Evolutionary conservation across 495 filamentous ascomycete species (phyloP).

Genomic region (Tuber indicum): DNA sequence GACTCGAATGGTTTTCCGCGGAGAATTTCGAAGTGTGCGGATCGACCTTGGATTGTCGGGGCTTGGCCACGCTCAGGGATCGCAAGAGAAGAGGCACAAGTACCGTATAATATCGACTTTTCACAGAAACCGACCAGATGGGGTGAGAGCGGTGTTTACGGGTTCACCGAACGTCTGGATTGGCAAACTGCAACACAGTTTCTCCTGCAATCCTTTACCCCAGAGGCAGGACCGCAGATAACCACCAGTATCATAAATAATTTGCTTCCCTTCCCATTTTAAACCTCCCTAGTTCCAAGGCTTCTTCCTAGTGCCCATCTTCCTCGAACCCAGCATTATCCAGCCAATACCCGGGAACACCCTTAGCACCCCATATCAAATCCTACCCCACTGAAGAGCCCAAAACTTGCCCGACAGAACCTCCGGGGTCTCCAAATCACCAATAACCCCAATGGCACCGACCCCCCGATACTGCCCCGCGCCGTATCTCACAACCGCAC

Average conservation of each 20-base stretch:
- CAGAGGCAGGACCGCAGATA: slow-evolving; percentile 71
- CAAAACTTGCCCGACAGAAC: slow-evolving; percentile 79
- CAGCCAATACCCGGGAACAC: slow-evolving; percentile 85
- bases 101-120: slow-evolving; percentile 70
- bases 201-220: slow-evolving; percentile 68
- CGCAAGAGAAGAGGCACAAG: slow-evolving; percentile 66
- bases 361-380: slow-evolving; percentile 77
- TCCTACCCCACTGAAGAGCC: slow-evolving; percentile 70
- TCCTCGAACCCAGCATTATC: slow-evolving; percentile 73
- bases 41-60: slow-evolving; percentile 60
- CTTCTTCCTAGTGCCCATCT: slow-evolving; percentile 75
- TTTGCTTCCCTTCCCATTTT: not conserved
- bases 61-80: slow-evolving; percentile 71
- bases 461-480: slow-evolving; percentile 51
- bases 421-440: slow-evolving; percentile 68
- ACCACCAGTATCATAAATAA: slow-evolving; percentile 51
- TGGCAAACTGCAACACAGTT: slow-evolving; percentile 66
- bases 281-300: slow-evolving; percentile 53
- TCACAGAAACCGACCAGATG: slow-evolving; percentile 77
- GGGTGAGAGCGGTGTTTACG: slow-evolving; percentile 77
- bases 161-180: slow-evolving; percentile 75
- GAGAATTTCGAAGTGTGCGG: slow-evolving; percentile 65
- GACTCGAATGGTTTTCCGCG: slow-evolving; percentile 61
- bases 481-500: slow-evolving; percentile 61
- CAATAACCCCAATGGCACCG: slow-evolving; percentile 70